phyloP scores from a whole-genome alignment of 495 filamentous ascomycete species.

The Hypoxylon perforatum region DNA sequence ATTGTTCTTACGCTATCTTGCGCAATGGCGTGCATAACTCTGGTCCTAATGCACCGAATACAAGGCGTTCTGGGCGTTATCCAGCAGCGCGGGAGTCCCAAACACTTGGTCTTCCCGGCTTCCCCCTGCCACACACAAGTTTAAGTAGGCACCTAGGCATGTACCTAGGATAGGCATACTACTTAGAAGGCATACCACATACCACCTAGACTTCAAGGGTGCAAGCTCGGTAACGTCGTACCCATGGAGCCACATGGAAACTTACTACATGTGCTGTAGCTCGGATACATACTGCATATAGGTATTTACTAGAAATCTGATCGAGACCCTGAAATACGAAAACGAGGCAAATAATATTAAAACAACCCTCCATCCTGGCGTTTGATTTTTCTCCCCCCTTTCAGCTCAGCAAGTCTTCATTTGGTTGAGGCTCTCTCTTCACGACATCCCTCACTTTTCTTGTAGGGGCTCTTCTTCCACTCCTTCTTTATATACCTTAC shows the following conservation, averaged over 20 bases:
- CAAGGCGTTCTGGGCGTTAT: too few relatives aligned
- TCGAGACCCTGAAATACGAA: slow-evolving; percentile 41
- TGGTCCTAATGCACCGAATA: too few relatives aligned
- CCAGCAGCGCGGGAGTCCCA: too few relatives aligned
- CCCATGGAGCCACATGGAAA: slow-evolving; percentile 40
- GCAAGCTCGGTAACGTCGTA: slow-evolving; percentile 19
- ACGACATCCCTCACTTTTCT: neutral
- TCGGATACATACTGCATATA: too few relatives aligned
- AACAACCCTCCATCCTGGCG: slow-evolving; percentile 24
- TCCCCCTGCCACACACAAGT: too few relatives aligned
- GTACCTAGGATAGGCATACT: neutral
- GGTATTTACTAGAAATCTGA: slow-evolving; percentile 1
- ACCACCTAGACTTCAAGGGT: neutral
- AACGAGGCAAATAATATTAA: slow-evolving; percentile 41
- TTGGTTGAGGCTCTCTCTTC: slow-evolving; percentile 3
- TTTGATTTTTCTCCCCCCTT: slow-evolving; percentile 10
- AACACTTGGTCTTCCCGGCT: too few relatives aligned
- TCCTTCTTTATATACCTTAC: neutral
- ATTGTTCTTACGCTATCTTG: too few relatives aligned
- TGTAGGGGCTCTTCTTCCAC: neutral
- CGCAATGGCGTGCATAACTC: too few relatives aligned
- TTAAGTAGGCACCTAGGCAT: neutral
- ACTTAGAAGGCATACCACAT: too few relatives aligned
- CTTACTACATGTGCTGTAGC: slow-evolving; percentile 13
- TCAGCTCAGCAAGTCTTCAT: slow-evolving; percentile 23